Percentiles rank a stretch among this genome's conserved stretches.
phyloP scores from a whole-genome alignment of 768 basidiomycete species.

The Hemileccinum rubropunctum region DNA sequence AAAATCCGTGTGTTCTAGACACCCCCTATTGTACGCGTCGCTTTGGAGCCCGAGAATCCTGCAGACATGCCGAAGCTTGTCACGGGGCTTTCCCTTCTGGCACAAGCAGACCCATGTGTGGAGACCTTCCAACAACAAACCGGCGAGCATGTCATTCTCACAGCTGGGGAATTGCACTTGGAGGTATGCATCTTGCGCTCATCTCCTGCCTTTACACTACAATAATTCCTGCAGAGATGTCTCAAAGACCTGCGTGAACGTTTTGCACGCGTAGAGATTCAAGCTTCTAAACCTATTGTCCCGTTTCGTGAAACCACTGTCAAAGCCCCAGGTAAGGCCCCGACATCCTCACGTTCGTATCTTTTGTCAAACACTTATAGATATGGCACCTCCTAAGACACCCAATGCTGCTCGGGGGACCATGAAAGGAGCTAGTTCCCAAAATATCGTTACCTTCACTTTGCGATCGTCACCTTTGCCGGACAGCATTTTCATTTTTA shows the following conservation, averaged over 20 bases:
- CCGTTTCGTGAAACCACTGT: constrained; percentile 96
- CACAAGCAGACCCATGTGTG: constrained; percentile 95
- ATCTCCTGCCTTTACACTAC: not conserved
- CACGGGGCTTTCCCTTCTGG: constrained; percentile 81
- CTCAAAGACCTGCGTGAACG: constrained; percentile 94
- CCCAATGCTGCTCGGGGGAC: constrained; percentile 72
- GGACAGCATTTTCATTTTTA: constrained; percentile 63
- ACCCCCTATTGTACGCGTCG: constrained; percentile 92
- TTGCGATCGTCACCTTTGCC: constrained; percentile 85
- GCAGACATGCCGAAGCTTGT: constrained; percentile 90
- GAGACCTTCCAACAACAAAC: constrained; percentile 97
- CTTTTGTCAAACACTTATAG: constrained; percentile 37
- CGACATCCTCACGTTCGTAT: not conserved
- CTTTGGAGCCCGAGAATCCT: constrained; percentile 79
- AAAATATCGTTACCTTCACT: constrained; percentile 74
- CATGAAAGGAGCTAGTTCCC: constrained; percentile 63
- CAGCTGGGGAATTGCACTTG: constrained; percentile 92
- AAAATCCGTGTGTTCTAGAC: constrained; percentile 42
- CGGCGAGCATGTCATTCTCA: constrained; percentile 95
- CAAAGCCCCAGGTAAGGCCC: constrained; percentile 59
- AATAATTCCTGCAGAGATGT: constrained; percentile 62
- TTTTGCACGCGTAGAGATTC: constrained; percentile 91
- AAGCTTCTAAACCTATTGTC: constrained; percentile 92
- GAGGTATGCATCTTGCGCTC: constrained; percentile 58
- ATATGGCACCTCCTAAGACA: constrained; percentile 85